These are phyloP conservation scores for Cystobasidium sp. DNA, from an alignment of 1,284 basidiomycete genomes.

Conservation along the genomic window DNA sequence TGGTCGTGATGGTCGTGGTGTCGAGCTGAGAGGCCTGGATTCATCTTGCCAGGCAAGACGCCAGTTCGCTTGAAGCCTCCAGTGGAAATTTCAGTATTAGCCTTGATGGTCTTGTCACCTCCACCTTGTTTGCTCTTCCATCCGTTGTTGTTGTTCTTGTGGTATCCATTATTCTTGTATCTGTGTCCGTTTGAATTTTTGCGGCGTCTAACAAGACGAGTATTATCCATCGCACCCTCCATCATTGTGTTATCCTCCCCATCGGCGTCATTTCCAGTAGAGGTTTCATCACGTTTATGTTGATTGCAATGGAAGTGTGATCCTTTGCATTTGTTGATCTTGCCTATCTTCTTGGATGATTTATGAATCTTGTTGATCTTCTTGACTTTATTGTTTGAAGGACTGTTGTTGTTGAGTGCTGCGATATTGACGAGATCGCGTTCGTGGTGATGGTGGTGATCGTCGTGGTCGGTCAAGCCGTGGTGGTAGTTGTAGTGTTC, in stretches of 20 bases:
- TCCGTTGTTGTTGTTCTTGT: slow-evolving; percentile 5
- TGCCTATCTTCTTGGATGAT: slow-evolving; percentile 7
- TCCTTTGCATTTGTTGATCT: slow-evolving; percentile 20
- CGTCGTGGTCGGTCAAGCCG: slow-evolving; percentile 32
- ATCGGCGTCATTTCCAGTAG: background rate
- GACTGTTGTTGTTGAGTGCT: slow-evolving; percentile 20
- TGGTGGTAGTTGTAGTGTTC: slow-evolving; percentile 45
- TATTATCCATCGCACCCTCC: background rate
- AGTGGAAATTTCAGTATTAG: background rate
- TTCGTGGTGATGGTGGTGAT: slow-evolving; percentile 17
- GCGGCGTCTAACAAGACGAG: background rate
- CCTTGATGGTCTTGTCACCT: slow-evolving; percentile 19
- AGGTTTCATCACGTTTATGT: slow-evolving; percentile 19
- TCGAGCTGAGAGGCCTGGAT: background rate
- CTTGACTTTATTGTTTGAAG: slow-evolving; percentile 2
- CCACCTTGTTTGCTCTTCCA: background rate
- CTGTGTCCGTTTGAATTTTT: background rate
- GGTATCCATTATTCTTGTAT: background rate
- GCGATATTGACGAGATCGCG: slow-evolving; percentile 18
- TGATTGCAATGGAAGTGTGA: slow-evolving; percentile 16
- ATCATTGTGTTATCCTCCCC: background rate
- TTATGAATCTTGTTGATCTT: slow-evolving; percentile 33
- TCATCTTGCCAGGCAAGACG: background rate
- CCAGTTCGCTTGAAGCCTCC: background rate
- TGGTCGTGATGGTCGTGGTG: slow-evolving; percentile 4